A percentile compares a stretch with the other conserved stretches of the same genome.
Evolutionary conservation across 257 asterid species (phyloP).

Genomic region (Coffea canephora): DNA sequence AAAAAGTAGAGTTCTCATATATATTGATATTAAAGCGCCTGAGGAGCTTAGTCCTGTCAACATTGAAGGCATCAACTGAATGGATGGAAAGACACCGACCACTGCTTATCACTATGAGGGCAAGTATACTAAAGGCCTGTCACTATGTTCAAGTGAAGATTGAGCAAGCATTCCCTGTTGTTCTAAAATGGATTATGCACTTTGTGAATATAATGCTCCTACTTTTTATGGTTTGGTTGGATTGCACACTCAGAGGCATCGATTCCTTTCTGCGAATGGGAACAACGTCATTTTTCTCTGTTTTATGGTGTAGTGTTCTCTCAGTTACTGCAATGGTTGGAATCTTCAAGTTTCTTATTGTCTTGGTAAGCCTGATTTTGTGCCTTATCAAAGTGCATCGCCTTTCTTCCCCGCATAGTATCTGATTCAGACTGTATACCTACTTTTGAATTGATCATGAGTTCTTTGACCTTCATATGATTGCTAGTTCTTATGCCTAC

Average conservation of each 20-base stretch:
- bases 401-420: constrained; percentile 5
- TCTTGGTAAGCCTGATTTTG: constrained; percentile 54
- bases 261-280: constrained; percentile 90
- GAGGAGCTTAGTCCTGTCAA: constrained; percentile 44
- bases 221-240: constrained; percentile 82
- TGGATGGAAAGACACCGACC: constrained; percentile 77
- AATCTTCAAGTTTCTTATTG: constrained; percentile 56
- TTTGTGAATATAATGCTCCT: constrained; percentile 65
- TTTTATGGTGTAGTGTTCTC: constrained; percentile 78
- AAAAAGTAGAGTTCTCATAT: constrained; percentile 48
- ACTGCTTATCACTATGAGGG: constrained; percentile 33
- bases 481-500: neutral
- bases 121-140: constrained; percentile 36
- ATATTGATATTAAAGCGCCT: constrained; percentile 49
- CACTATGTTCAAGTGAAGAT: constrained; percentile 53
- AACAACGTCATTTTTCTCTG: constrained; percentile 75
- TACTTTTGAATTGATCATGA: neutral
- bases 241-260: constrained; percentile 79
- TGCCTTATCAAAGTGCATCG: constrained; percentile 9
- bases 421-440: neutral
- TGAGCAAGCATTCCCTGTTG: constrained; percentile 61
- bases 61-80: constrained; percentile 52
- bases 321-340: constrained; percentile 66
- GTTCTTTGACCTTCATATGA: neutral
- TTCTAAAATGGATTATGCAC: constrained; percentile 61